A percentile compares a stretch with the other conserved stretches of the same genome.
Conservation (phyloP, 2,329 filamentous ascomycete species). For the Fusarium torulosum region DNA sequence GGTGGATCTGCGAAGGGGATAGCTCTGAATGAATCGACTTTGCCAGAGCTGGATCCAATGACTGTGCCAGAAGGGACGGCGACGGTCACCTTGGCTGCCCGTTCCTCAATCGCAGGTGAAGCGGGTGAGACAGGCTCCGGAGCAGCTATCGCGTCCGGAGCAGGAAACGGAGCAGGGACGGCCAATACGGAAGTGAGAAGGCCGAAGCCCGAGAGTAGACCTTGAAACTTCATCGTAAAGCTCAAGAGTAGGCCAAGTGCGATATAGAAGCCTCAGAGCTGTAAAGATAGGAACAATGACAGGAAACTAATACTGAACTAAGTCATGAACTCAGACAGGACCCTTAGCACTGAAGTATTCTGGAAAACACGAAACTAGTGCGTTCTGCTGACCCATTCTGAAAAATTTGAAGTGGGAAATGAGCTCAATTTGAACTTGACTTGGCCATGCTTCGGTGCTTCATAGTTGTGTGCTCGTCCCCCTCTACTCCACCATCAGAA, state of each 20-base stretch:
- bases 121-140: slow-evolving; percentile 17
- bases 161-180: slow-evolving; percentile 34
- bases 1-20: slow-evolving; percentile 83
- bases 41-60: slow-evolving; percentile 58
- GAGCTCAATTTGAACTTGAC: slow-evolving; percentile 41
- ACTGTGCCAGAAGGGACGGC: slow-evolving; percentile 69
- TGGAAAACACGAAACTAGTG: not conserved
- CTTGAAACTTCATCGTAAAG: slow-evolving; percentile 37
- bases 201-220: slow-evolving; percentile 30
- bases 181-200: slow-evolving; percentile 38
- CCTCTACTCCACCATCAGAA: not conserved
- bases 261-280: not conserved
- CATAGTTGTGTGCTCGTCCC: not conserved
- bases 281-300: not conserved
- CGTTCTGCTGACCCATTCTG: slow-evolving; percentile 16
- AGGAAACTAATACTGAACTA: slow-evolving; percentile 10
- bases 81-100: slow-evolving; percentile 64
- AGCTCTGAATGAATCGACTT: slow-evolving; percentile 77
- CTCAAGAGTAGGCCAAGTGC: not conserved
- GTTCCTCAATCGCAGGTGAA: slow-evolving; percentile 54
- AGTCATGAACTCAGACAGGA: slow-evolving; percentile 1
- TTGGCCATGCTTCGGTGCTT: not conserved
- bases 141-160: slow-evolving; percentile 22
- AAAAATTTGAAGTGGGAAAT: slow-evolving; percentile 25
- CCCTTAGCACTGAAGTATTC: not conserved